Evolutionary conservation across 768 basidiomycete genomes (phyloP).

Genomic region (Auricularia sp.): DNA sequence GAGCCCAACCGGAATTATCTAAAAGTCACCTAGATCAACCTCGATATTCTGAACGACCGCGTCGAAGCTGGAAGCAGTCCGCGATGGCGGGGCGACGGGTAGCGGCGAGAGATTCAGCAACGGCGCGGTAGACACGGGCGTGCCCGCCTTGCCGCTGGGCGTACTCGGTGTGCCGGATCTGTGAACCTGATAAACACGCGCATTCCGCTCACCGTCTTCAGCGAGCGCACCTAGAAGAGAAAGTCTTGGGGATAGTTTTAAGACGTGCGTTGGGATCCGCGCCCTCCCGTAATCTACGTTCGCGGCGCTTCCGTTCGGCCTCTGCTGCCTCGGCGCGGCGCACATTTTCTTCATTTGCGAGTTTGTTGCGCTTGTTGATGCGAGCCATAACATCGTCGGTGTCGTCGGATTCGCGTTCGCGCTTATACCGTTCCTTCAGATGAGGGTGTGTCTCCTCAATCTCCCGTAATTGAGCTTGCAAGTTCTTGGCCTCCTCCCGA

Average conservation of each 20-base stretch:
- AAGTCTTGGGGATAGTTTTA: background rate
- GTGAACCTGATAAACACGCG: background rate
- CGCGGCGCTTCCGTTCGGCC: constrained; percentile 57
- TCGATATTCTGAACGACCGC: background rate
- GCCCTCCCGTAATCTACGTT: constrained; percentile 25
- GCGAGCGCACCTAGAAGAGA: background rate
- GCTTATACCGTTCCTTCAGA: background rate
- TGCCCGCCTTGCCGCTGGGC: background rate
- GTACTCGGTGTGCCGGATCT: background rate
- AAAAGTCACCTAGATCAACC: background rate
- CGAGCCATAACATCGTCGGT: constrained; percentile 50
- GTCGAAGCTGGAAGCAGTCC: background rate
- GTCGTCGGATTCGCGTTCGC: constrained; percentile 9
- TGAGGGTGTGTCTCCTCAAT: background rate
- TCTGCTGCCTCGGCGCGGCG: constrained; percentile 64
- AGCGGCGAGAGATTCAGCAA: background rate
- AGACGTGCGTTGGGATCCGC: background rate
- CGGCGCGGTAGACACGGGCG: background rate
- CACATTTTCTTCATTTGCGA: constrained; percentile 71
- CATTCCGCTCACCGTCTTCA: background rate
- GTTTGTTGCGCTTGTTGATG: constrained; percentile 86
- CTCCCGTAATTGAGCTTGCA: background rate
- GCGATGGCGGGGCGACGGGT: background rate
- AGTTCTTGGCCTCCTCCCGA: too few species aligned
- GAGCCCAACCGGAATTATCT: background rate